A percentile compares a stretch with the other conserved stretches of the same genome.
Evolutionary conservation across 495 filamentous ascomycete species (phyloP).

Genomic region (Penicillium alfredii): DNA sequence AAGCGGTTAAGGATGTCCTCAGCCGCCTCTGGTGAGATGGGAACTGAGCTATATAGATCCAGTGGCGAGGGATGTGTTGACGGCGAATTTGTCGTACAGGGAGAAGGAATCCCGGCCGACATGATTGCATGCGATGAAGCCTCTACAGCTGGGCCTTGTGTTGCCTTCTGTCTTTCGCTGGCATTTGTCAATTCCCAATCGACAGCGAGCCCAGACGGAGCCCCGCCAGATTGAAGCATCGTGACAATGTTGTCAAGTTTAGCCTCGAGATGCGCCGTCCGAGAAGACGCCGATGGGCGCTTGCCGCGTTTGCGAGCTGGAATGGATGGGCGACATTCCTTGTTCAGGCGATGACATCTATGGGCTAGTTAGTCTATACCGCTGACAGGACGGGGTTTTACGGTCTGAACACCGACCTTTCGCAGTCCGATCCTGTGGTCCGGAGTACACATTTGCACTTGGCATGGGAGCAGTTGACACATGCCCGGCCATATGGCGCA

Average conservation of each 20-base stretch:
- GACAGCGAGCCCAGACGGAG: constrained; percentile 6
- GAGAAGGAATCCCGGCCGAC: constrained; percentile 12
- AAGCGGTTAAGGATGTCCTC: constrained; percentile 36
- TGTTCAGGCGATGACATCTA: constrained; percentile 47
- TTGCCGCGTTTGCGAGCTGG: constrained; percentile 29
- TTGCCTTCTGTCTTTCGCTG: constrained; percentile 2
- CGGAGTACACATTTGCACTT: constrained; percentile 52
- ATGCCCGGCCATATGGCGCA: constrained; percentile 44
- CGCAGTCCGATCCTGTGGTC: constrained; percentile 33
- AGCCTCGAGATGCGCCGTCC: constrained; percentile 41
- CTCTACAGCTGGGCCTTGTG: constrained; percentile 1
- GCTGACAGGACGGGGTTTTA: background rate
- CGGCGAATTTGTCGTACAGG: constrained; percentile 7
- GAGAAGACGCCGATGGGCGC: constrained; percentile 17
- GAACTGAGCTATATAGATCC: constrained; percentile 10
- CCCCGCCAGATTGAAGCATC: constrained; percentile 29
- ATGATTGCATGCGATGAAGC: background rate
- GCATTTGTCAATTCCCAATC: constrained; percentile 13
- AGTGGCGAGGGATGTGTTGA: constrained; percentile 3
- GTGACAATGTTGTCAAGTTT: constrained; percentile 49
- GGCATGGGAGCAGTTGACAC: constrained; percentile 48
- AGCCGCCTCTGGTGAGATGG: constrained; percentile 27
- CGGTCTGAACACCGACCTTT: constrained; percentile 39
- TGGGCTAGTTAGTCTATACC: background rate
- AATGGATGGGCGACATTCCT: constrained; percentile 34